These are phyloP conservation scores for Marasmius fiardii DNA, from an alignment of 1,284 basidiomycete genomes.

Conservation along the genomic window DNA sequence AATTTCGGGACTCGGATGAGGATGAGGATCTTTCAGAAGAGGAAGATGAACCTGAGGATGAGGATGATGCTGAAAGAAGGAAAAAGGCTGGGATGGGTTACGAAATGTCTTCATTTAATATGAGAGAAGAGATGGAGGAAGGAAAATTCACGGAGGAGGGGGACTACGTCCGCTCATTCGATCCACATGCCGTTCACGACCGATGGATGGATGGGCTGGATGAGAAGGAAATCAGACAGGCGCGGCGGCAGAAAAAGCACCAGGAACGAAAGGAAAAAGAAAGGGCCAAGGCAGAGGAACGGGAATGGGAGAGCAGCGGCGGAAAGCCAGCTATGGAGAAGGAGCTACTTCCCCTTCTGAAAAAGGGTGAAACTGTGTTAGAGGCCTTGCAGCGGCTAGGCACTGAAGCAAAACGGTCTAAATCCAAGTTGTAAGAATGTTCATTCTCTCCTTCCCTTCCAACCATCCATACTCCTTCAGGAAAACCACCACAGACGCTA, in stretches of 20 bases:
- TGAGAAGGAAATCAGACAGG: slow-evolving; percentile 84
- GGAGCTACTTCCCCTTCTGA: slow-evolving; percentile 70
- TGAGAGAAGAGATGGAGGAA: slow-evolving; percentile 98
- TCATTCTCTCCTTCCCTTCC: slow-evolving; percentile 8
- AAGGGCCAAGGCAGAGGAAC: slow-evolving; percentile 70
- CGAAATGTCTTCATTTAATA: slow-evolving; percentile 95
- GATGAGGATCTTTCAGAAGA: slow-evolving; percentile 45
- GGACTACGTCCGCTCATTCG: slow-evolving; percentile 81
- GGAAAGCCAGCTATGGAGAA: slow-evolving; percentile 69
- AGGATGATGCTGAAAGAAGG: slow-evolving; percentile 71
- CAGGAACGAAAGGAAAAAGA: slow-evolving; percentile 71
- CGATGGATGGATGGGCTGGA: slow-evolving; percentile 92
- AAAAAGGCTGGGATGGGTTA: slow-evolving; percentile 90
- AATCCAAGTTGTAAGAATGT: slow-evolving; percentile 40
- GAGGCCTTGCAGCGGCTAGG: slow-evolving; percentile 89
- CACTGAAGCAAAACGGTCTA: slow-evolving; percentile 59
- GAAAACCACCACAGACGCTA: slow-evolving; percentile 36
- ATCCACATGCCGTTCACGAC: slow-evolving; percentile 91
- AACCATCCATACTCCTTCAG: slow-evolving; percentile 11
- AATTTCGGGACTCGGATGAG: slow-evolving; percentile 62
- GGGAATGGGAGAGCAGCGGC: slow-evolving; percentile 57
- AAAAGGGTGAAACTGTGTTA: slow-evolving; percentile 88
- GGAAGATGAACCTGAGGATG: slow-evolving; percentile 65
- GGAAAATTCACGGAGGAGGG: slow-evolving; percentile 97
- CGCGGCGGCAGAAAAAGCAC: slow-evolving; percentile 65